Conservation (phyloP, 2,329 filamentous ascomycete species). For the Paracorniculantispora psalliotae region DNA sequence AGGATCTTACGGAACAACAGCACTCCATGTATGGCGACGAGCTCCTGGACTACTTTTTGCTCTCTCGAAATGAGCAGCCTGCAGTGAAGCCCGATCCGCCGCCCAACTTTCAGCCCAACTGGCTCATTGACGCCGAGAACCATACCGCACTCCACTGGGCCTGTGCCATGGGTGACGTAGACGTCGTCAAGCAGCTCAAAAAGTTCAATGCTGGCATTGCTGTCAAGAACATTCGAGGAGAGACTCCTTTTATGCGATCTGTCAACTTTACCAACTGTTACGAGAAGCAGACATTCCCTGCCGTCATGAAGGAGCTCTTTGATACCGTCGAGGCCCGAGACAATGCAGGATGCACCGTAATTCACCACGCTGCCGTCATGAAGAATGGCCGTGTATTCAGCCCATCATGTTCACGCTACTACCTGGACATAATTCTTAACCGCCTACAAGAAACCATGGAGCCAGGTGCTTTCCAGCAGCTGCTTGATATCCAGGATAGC, state of each 20-base stretch:
- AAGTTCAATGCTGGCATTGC: constrained; percentile 71
- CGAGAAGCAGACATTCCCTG: constrained; percentile 86
- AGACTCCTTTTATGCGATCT: constrained; percentile 90
- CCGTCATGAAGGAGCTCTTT: constrained; percentile 76
- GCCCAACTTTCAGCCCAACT: constrained; percentile 79
- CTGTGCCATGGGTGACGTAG: constrained; percentile 91
- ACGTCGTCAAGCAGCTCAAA: constrained; percentile 83
- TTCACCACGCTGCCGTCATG: constrained; percentile 89
- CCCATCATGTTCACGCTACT: constrained; percentile 85
- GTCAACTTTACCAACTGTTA: constrained; percentile 97
- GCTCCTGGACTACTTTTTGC: constrained; percentile 92
- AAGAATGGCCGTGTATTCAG: constrained; percentile 77
- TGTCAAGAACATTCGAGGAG: constrained; percentile 65
- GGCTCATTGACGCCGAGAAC: constrained; percentile 86
- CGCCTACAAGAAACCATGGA: constrained; percentile 75
- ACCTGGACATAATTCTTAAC: constrained; percentile 85
- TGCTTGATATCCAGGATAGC: constrained; percentile 78
- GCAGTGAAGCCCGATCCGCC: constrained; percentile 74
- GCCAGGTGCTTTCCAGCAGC: constrained; percentile 67
- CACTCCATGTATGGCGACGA: constrained; percentile 91
- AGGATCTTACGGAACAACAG: constrained; percentile 69
- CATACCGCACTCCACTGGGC: constrained; percentile 97
- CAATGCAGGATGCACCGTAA: constrained; percentile 76
- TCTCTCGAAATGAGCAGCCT: constrained; percentile 72
- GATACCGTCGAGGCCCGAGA: constrained; percentile 77